These are phyloP conservation scores for Quercus wislizeni DNA, from an alignment of 306 rosid species.

Conservation along the genomic window DNA sequence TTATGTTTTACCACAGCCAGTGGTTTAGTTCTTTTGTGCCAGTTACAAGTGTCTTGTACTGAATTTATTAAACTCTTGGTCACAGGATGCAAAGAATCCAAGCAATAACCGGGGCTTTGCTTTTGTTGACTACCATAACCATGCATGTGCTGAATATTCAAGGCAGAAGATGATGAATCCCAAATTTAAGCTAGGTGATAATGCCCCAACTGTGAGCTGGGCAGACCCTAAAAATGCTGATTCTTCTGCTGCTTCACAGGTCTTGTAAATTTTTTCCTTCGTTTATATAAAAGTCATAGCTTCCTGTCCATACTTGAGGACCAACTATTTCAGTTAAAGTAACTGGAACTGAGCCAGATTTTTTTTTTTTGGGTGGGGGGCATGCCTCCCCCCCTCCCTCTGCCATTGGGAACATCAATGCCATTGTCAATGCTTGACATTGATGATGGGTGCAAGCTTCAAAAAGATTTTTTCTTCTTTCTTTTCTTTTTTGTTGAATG, in stretches of 20 bases:
- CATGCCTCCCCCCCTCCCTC: no score
- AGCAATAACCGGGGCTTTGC: constrained; percentile 92
- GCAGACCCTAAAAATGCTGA: constrained; percentile 95
- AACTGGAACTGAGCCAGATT: background rate
- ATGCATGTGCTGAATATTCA: constrained; percentile 91
- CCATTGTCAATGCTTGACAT: background rate
- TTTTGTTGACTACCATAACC: constrained; percentile 84
- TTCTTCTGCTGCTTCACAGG: constrained; percentile 95
- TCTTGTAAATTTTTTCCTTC: constrained; percentile 18
- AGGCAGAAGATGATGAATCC: constrained; percentile 88
- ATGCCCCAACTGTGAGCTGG: constrained; percentile 98
- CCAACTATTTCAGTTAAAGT: constrained; percentile 19
- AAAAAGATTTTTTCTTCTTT: background rate
- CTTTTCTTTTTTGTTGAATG: background rate
- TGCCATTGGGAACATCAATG: background rate
- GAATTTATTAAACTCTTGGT: constrained; percentile 28
- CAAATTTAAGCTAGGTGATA: constrained; percentile 77
- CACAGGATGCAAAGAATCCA: constrained; percentile 79
- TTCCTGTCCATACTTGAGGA: background rate
- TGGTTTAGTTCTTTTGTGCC: constrained; percentile 10
- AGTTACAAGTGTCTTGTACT: constrained; percentile 13
- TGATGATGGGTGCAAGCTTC: background rate
- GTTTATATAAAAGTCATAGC: background rate
- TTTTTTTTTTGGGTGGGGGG: no score
- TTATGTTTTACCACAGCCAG: background rate